Conservation (phyloP, 2,329 filamentous ascomycete species). For the Cladophialophora chaetospira region DNA sequence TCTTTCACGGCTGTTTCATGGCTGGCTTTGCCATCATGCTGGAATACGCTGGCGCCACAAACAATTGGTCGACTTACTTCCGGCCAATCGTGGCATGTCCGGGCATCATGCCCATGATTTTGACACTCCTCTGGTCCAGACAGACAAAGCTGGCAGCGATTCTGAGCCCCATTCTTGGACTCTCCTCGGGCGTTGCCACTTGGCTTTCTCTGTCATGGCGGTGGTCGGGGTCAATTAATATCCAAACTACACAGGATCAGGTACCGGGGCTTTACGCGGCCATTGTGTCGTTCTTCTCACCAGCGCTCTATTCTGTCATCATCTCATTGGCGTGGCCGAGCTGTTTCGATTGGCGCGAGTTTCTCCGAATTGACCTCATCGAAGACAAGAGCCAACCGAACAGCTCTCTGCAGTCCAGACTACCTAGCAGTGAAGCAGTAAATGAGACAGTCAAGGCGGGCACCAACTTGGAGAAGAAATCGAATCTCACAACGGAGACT, state of each 20-base stretch:
- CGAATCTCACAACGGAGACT: slow-evolving; percentile 8
- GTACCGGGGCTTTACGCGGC: slow-evolving; percentile 50
- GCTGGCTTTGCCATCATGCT: slow-evolving; percentile 51
- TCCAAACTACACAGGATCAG: slow-evolving; percentile 44
- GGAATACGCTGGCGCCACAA: slow-evolving; percentile 53
- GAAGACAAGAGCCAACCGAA: slow-evolving; percentile 38
- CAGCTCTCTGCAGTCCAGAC: slow-evolving; percentile 12
- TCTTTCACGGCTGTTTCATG: slow-evolving; percentile 53
- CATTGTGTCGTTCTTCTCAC: slow-evolving; percentile 50
- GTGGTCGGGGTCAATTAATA: slow-evolving; percentile 41
- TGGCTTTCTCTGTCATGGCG: slow-evolving; percentile 45
- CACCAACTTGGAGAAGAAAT: slow-evolving; percentile 3
- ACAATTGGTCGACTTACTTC: slow-evolving; percentile 51
- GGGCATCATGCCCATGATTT: slow-evolving; percentile 48
- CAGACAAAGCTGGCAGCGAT: slow-evolving; percentile 51
- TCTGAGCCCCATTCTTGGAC: slow-evolving; percentile 32
- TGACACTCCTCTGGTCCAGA: slow-evolving; percentile 35
- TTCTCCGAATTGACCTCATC: slow-evolving; percentile 49
- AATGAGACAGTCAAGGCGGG: slow-evolving; percentile 4
- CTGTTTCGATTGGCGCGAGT: slow-evolving; percentile 49
- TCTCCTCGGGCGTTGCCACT: slow-evolving; percentile 10
- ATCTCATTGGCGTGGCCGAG: slow-evolving; percentile 47
- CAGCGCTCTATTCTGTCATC: slow-evolving; percentile 49
- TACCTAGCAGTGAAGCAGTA: slow-evolving; percentile 19
- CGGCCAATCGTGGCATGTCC: slow-evolving; percentile 47